A percentile compares a stretch with the other conserved stretches of the same genome.
These are phyloP conservation scores for Tolypocladium album DNA, from an alignment of 2,329 filamentous ascomycete species.

Conservation along the genomic window DNA sequence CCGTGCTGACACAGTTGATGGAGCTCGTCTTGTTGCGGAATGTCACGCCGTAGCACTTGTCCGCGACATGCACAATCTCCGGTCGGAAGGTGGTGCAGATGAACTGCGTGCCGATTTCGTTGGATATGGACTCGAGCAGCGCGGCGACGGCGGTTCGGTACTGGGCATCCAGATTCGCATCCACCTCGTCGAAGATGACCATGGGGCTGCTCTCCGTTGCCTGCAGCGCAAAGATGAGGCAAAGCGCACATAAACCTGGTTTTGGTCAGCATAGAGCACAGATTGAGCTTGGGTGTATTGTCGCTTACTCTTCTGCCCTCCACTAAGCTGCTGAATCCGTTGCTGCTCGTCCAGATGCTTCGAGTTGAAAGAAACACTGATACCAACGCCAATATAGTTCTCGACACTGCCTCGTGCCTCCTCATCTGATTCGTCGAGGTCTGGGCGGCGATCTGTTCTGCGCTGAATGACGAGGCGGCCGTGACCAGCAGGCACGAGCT, in stretches of 20 bases:
- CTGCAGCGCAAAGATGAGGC: conserved; percentile 97
- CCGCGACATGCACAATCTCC: conserved; percentile 88
- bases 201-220: conserved; percentile 95
- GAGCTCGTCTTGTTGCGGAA: conserved; percentile 90
- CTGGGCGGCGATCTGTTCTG: conserved; percentile 62
- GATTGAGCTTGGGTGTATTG: background rate
- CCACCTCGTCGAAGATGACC: conserved; percentile 98
- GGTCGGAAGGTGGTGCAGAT: conserved; percentile 98
- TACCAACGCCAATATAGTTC: conserved; percentile 92
- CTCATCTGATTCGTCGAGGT: conserved; percentile 52
- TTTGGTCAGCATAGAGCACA: conserved; percentile 8
- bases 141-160: conserved; percentile 93
- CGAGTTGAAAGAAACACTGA: conserved; percentile 96
- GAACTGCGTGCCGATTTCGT: conserved; percentile 63
- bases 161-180: conserved; percentile 95
- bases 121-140: conserved; percentile 70
- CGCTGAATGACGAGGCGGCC: conserved; percentile 89
- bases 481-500: conserved; percentile 86
- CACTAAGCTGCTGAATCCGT: conserved; percentile 91
- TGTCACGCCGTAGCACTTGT: conserved; percentile 95
- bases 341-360: conserved; percentile 94
- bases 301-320: conserved; percentile 86
- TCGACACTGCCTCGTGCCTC: conserved; percentile 67
- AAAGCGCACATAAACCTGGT: conserved; percentile 83
- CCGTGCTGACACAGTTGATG: conserved; percentile 79